Conservation (phyloP, 441 rosid genomes). For the Adansonia grandidieri region DNA sequence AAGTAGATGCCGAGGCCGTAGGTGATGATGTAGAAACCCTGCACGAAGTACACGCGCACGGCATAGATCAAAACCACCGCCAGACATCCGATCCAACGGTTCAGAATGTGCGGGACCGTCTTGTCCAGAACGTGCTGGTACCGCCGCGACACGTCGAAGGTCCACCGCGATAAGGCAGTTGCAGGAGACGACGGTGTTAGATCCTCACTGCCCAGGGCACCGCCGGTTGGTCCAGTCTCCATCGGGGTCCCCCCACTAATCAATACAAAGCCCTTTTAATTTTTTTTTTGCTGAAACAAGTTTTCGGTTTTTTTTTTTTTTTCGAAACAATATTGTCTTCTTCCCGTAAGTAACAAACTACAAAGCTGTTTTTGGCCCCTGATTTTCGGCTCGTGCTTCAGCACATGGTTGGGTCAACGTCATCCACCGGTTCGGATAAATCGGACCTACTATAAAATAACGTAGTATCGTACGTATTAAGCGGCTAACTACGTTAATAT, state of each 20-base stretch:
- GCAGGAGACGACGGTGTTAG: slow-evolving; percentile 48
- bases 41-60: slow-evolving; percentile 68
- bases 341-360: neutral
- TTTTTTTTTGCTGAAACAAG: neutral
- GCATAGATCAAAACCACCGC: slow-evolving; percentile 55
- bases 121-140: slow-evolving; percentile 80
- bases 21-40: slow-evolving; percentile 87
- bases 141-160: slow-evolving; percentile 50
- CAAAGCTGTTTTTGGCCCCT: neutral
- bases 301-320: neutral
- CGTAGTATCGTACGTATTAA: too few species aligned
- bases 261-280: neutral
- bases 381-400: neutral
- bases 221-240: slow-evolving; percentile 56
- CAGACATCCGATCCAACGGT: slow-evolving; percentile 76
- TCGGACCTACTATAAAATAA: neutral
- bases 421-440: neutral
- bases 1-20: slow-evolving; percentile 79
- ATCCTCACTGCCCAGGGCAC: slow-evolving; percentile 42
- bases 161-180: slow-evolving; percentile 51
- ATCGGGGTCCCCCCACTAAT: slow-evolving; percentile 37
- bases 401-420: neutral
- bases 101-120: slow-evolving; percentile 62
- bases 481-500: too few species aligned
- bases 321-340: neutral